These are phyloP conservation scores for Aspergillus sclerotioniger DNA, from an alignment of 495 filamentous ascomycete species.

Conservation along the genomic window DNA sequence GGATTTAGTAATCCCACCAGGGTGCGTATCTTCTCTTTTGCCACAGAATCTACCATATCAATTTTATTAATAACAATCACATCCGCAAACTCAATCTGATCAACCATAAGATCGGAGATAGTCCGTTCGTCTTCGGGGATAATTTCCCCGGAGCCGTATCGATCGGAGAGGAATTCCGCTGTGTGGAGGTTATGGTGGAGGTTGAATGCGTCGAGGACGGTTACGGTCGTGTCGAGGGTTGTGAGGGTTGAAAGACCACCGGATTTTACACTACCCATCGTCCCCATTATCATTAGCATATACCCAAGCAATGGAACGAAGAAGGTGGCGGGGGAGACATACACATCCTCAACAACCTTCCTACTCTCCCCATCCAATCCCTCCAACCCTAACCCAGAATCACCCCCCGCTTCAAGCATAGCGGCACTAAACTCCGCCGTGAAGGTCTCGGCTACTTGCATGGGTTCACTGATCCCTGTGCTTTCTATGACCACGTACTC, in stretches of 20 bases:
- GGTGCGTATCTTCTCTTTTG: constrained; percentile 38
- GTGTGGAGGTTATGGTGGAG: constrained; percentile 57
- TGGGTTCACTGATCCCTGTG: constrained; percentile 60
- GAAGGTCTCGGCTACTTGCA: constrained; percentile 64
- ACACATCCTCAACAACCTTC: constrained; percentile 41
- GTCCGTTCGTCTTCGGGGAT: constrained; percentile 57
- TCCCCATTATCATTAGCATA: background rate
- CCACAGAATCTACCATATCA: constrained; percentile 40
- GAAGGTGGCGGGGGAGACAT: background rate
- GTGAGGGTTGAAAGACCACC: constrained; percentile 54
- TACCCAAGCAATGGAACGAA: background rate
- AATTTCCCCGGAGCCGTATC: constrained; percentile 40
- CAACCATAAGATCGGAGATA: constrained; percentile 59
- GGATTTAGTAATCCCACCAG: constrained; percentile 51
- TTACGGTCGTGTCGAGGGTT: constrained; percentile 57
- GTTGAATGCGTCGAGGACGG: constrained; percentile 59
- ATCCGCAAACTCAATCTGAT: constrained; percentile 63
- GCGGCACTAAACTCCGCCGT: constrained; percentile 47
- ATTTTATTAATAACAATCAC: constrained; percentile 59
- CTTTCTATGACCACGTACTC: constrained; percentile 62
- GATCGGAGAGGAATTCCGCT: constrained; percentile 53
- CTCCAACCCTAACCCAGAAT: constrained; percentile 7
- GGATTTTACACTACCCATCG: constrained; percentile 34
- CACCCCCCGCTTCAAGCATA: constrained; percentile 39
- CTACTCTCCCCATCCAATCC: constrained; percentile 30